Conservation (phyloP, 1,284 basidiomycete genomes). For the Trichosporon coremiiforme region DNA sequence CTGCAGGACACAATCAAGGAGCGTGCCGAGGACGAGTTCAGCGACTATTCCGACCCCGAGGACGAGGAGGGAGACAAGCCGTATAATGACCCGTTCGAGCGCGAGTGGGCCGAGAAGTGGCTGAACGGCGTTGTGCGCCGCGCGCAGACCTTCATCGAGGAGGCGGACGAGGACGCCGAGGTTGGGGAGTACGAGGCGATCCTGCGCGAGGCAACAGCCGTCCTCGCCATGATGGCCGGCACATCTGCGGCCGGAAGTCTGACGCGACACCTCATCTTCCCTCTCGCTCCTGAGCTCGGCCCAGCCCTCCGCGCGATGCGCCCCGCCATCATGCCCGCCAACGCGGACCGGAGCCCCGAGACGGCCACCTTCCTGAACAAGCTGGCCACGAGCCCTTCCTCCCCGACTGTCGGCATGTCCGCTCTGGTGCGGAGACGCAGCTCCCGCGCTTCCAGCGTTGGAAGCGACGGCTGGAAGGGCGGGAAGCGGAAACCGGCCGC, state of each 20-base stretch:
- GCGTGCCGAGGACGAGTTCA: constrained; percentile 24
- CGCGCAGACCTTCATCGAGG: constrained; percentile 45
- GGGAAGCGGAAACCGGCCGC: constrained; percentile 28
- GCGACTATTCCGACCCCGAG: constrained; percentile 24
- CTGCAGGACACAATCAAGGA: constrained; percentile 26
- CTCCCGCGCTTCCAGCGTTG: constrained; percentile 22
- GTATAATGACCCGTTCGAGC: constrained; percentile 47
- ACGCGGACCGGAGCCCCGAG: constrained; percentile 43
- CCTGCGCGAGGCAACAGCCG: constrained; percentile 62
- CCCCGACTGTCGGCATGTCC: background rate
- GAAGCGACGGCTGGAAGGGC: constrained; percentile 9
- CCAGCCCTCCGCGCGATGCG: constrained; percentile 36
- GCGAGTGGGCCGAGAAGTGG: constrained; percentile 57
- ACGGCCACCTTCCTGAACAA: constrained; percentile 45
- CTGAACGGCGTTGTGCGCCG: constrained; percentile 51
- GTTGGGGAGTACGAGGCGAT: constrained; percentile 25
- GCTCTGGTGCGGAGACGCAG: constrained; percentile 11
- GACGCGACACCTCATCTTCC: constrained; percentile 52
- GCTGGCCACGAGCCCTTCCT: constrained; percentile 41
- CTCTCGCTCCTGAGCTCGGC: constrained; percentile 42
- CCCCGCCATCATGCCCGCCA: constrained; percentile 27
- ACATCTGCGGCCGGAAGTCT: constrained; percentile 58
- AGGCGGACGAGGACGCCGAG: background rate
- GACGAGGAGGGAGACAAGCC: constrained; percentile 26
- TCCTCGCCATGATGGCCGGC: constrained; percentile 67